Percentiles rank a stretch among this genome's conserved stretches.
Conservation (phyloP, 257 asterid species). For the Jaltomata sinuosa region DNA sequence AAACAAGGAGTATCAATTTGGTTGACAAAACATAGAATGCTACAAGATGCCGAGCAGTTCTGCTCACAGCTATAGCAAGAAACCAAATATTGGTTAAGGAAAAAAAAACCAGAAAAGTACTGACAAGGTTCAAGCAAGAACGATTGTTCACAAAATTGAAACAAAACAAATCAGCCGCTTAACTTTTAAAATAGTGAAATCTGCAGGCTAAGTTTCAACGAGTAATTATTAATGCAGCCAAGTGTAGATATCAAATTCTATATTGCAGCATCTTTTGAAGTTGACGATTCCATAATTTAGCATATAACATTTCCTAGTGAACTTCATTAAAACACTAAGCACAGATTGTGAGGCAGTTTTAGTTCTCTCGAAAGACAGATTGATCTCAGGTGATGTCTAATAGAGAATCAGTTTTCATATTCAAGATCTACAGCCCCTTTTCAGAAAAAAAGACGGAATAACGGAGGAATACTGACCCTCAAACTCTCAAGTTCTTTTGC, state of each 20-base stretch:
- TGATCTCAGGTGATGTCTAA: background rate
- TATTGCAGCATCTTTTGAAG: background rate
- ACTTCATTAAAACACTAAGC: background rate
- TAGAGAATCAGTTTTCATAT: background rate
- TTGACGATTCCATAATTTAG: background rate
- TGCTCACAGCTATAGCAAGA: background rate
- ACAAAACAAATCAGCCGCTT: background rate
- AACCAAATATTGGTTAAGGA: background rate
- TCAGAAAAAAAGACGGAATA: background rate
- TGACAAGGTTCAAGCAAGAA: background rate
- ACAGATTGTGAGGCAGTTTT: background rate
- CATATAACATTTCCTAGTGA: background rate
- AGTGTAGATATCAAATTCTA: background rate
- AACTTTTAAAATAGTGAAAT: background rate
- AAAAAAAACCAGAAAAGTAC: background rate
- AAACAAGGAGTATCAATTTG: background rate
- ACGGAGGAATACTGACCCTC: slow-evolving; percentile 43
- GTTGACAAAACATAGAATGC: background rate
- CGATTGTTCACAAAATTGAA: background rate
- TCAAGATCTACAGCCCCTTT: background rate
- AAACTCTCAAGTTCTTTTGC: slow-evolving; percentile 78
- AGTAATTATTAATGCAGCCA: background rate
- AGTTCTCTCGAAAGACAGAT: background rate
- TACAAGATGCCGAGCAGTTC: background rate
- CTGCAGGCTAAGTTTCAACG: background rate